Evolutionary conservation across 805 yeast species (phyloP).

Genomic region (Danielia reshetovae): DNA sequence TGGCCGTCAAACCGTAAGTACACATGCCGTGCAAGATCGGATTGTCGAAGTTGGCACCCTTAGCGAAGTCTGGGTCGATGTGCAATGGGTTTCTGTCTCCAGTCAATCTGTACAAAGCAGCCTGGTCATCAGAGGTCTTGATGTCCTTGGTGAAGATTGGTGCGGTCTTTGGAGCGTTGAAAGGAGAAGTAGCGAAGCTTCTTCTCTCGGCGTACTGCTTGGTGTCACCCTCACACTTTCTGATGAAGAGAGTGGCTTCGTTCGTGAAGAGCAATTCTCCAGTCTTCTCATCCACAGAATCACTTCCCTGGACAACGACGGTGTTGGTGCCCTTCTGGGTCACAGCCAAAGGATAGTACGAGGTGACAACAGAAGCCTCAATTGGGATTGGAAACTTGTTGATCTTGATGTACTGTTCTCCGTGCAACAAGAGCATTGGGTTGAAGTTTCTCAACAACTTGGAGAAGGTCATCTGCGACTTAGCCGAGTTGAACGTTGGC

Average conservation of each 20-base stretch:
- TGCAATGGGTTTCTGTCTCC: slow-evolving; percentile 96
- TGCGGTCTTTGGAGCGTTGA: slow-evolving; percentile 52
- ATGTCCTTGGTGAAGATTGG: slow-evolving; percentile 67
- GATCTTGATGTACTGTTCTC: slow-evolving; percentile 87
- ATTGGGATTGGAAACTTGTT: slow-evolving; percentile 76
- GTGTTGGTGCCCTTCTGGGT: slow-evolving; percentile 86
- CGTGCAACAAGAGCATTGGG: slow-evolving; percentile 87
- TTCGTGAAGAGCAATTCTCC: slow-evolving; percentile 73
- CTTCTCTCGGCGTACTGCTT: slow-evolving; percentile 46
- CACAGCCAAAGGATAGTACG: slow-evolving; percentile 64
- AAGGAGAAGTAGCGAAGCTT: slow-evolving; percentile 58
- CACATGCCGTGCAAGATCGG: slow-evolving; percentile 95
- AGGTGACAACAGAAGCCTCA: slow-evolving; percentile 58
- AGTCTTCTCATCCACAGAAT: slow-evolving; percentile 61
- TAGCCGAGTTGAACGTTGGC: slow-evolving; percentile 68
- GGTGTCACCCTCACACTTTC: slow-evolving; percentile 64
- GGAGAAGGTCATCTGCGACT: slow-evolving; percentile 54
- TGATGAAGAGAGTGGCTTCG: slow-evolving; percentile 79
- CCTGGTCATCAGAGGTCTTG: slow-evolving; percentile 66
- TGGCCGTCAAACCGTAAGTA: slow-evolving; percentile 76
- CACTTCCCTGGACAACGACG: slow-evolving; percentile 66
- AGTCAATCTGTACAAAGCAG: slow-evolving; percentile 84
- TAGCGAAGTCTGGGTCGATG: slow-evolving; percentile 88
- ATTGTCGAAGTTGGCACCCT: slow-evolving; percentile 74
- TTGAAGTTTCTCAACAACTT: slow-evolving; percentile 74